These are phyloP conservation scores for Phytophthora ramorum DNA, from an alignment of 352 stramenopile species.

Conservation along the genomic window DNA sequence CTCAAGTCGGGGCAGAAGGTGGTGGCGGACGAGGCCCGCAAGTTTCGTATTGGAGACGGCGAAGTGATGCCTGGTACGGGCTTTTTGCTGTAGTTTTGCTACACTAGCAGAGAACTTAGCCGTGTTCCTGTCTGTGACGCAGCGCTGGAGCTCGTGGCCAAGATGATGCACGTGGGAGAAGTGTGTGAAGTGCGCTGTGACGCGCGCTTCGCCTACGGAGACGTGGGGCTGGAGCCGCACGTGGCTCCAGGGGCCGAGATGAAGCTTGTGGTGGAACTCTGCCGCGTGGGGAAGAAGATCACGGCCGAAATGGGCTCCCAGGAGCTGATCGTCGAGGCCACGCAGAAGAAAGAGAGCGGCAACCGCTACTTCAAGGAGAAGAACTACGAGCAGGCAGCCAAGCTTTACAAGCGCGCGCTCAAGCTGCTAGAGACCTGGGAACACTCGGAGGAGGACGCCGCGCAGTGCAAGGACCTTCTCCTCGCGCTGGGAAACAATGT, in stretches of 20 bases:
- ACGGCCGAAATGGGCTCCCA: constrained; percentile 77
- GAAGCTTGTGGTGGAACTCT: constrained; percentile 67
- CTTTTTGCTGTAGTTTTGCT: not conserved
- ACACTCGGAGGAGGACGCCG: constrained; percentile 54
- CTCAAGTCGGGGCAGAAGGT: constrained; percentile 55
- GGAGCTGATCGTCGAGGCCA: constrained; percentile 77
- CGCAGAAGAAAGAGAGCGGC: constrained; percentile 86
- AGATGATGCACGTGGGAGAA: constrained; percentile 84
- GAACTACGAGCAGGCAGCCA: constrained; percentile 86
- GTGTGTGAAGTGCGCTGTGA: constrained; percentile 77
- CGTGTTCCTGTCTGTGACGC: not conserved
- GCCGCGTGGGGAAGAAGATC: constrained; percentile 69
- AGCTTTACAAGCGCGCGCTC: constrained; percentile 85
- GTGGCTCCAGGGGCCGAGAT: constrained; percentile 57
- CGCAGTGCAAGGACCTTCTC: constrained; percentile 76
- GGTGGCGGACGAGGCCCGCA: constrained; percentile 54
- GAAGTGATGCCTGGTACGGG: constrained; percentile 78
- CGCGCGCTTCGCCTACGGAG: constrained; percentile 74
- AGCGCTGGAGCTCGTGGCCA: constrained; percentile 80
- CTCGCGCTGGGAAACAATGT: constrained; percentile 86
- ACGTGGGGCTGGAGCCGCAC: constrained; percentile 60
- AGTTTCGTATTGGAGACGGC: constrained; percentile 84
- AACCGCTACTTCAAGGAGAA: constrained; percentile 84
- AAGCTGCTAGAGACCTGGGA: constrained; percentile 85
- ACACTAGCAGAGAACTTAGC: not conserved